Evolutionary conservation across 345 rosid species (phyloP).

Genomic region (Bruguiera sexangula): DNA sequence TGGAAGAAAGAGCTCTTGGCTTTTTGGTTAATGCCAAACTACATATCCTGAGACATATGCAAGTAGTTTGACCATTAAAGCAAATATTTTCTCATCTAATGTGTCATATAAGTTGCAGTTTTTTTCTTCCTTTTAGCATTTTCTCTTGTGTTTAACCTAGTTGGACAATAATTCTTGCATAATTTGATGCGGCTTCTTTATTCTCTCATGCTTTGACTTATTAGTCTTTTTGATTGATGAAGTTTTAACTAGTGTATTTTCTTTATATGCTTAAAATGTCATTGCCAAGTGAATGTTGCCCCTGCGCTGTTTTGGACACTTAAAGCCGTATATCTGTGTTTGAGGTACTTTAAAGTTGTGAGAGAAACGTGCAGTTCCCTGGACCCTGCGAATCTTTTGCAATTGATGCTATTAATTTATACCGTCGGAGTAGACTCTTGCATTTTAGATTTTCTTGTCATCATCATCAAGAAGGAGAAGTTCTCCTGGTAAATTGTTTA

Average conservation of each 20-base stretch:
- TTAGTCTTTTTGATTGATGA: conserved; percentile 11
- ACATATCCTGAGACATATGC: conserved; percentile 29
- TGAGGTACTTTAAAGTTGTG: too few relatives aligned
- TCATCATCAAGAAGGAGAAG: neutral
- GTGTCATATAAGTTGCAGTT: conserved; percentile 44
- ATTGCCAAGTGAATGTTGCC: too few relatives aligned
- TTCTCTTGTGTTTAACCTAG: conserved; percentile 27
- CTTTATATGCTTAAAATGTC: too few relatives aligned
- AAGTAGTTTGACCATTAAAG: conserved; percentile 32
- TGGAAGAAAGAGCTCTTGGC: conserved; percentile 5
- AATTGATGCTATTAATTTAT: neutral
- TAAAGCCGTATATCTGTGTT: too few relatives aligned
- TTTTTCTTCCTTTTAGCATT: conserved; percentile 30
- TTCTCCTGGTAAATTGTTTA: neutral
- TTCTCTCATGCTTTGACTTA: conserved; percentile 5
- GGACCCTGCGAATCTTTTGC: neutral
- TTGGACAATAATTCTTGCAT: conserved; percentile 30
- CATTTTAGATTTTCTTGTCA: neutral
- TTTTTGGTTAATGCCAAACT: conserved; percentile 27
- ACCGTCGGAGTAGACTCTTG: neutral
- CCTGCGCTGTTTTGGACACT: too few relatives aligned
- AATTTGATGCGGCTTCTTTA: conserved; percentile 17
- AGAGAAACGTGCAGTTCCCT: too few relatives aligned
- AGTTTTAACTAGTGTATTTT: neutral
- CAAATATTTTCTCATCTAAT: conserved; percentile 23